Conservation (phyloP, 164 flowering plant genomes). For the Vitis rupestris region DNA sequence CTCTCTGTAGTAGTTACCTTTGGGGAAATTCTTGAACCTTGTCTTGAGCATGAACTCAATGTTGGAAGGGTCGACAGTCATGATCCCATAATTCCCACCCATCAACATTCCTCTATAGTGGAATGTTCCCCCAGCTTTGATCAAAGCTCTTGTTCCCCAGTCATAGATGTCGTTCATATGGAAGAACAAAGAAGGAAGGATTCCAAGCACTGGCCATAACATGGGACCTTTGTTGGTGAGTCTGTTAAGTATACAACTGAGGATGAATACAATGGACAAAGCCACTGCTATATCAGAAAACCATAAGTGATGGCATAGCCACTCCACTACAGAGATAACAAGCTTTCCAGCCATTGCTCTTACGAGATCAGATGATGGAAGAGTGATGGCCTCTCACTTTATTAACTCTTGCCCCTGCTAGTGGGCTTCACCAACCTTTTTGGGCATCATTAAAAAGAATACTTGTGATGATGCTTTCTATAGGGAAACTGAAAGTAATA, state of each 20-base stretch:
- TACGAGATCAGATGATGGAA: too few species aligned
- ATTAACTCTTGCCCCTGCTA: too few species aligned
- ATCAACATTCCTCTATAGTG: conserved; percentile 47
- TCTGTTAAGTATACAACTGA: conserved; percentile 34
- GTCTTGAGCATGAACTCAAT: conserved; percentile 77
- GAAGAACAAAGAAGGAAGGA: conserved; percentile 44
- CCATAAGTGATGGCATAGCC: too few species aligned
- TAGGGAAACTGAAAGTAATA: too few species aligned
- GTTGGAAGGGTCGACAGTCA: conserved; percentile 56
- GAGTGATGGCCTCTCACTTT: too few species aligned
- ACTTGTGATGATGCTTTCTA: too few species aligned
- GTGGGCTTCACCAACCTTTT: too few species aligned
- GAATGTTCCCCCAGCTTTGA: conserved; percentile 46
- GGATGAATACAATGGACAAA: conserved; percentile 40
- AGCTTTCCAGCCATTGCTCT: too few species aligned
- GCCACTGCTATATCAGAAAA: conserved; percentile 25
- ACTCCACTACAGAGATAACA: too few species aligned
- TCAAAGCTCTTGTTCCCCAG: conserved; percentile 40
- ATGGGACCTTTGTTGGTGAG: conserved; percentile 57
- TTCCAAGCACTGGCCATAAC: conserved; percentile 70
- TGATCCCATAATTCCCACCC: conserved; percentile 39
- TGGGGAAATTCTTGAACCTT: conserved; percentile 71
- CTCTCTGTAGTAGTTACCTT: conserved; percentile 60
- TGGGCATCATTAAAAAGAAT: too few species aligned
- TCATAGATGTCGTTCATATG: conserved; percentile 31